Percentiles rank a stretch among this genome's conserved stretches.
Evolutionary conservation across 139 green algal species (phyloP).

Genomic region (Trebouxia sp.): DNA sequence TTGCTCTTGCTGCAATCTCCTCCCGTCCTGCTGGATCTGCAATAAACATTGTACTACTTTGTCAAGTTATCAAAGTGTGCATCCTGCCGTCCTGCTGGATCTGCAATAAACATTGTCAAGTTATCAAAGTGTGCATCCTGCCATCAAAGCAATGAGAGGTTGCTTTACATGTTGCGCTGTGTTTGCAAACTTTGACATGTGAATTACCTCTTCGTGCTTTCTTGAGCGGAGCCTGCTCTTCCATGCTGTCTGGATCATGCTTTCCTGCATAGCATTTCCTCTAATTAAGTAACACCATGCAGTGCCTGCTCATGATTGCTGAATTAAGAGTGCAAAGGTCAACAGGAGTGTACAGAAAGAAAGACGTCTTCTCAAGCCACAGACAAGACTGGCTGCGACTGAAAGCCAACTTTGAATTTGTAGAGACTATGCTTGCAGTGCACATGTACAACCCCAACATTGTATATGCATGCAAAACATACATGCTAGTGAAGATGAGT

Average conservation of each 20-base stretch:
- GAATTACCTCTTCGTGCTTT: constrained; percentile 23
- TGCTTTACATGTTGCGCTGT: constrained; percentile 19
- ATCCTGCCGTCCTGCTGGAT: constrained; percentile 14
- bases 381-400: not conserved
- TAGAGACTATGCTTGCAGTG: constrained; percentile 5
- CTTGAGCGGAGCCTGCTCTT: constrained; percentile 22
- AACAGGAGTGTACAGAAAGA: constrained; percentile 10
- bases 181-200: constrained; percentile 21
- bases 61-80: not conserved
- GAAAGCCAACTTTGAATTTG: constrained; percentile 7
- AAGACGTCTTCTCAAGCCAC: not conserved
- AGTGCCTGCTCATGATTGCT: constrained; percentile 1
- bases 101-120: constrained; percentile 4
- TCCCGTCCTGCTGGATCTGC: not conserved
- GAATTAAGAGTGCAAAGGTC: constrained; percentile 9
- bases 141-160: constrained; percentile 16
- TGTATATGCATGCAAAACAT: constrained; percentile 20
- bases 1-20: constrained; percentile 10
- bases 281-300: constrained; percentile 8
- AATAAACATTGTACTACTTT: not conserved
- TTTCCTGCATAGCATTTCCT: constrained; percentile 1
- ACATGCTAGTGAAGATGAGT: not conserved
- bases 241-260: constrained; percentile 5
- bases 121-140: constrained; percentile 1
- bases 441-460: constrained; percentile 1